Base-by-base conservation (phyloP, 1,284 basidiomycete species). In the Irpex lacteus region DNA sequence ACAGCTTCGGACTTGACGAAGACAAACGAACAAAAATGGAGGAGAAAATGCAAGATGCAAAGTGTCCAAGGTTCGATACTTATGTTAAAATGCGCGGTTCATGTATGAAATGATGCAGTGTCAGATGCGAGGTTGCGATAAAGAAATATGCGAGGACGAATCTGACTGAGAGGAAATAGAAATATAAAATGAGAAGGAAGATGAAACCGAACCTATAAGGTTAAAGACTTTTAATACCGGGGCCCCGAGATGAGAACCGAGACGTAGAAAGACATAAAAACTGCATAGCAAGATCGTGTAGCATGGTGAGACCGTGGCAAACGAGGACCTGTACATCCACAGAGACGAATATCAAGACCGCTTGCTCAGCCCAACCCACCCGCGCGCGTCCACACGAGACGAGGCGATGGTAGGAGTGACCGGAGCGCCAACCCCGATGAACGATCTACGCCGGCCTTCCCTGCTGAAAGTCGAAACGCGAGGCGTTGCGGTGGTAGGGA, bases 391-490 rank as follows among this genome's bases (percentile, higher is more conserved):
- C 61, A 93, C 91, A 66, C 87, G 88, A 11, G 91, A 91, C 67
- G 90, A 90, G 2, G 89, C 92, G 26, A 87, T 90, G n/a, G 91
- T 94, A 7, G 92, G 90, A 50, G 88, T 88, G 21, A 85, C 67
- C n/a, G 86, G 84, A 40, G 82, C 79, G 50, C 84, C 84, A 11
- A 92, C 71, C 34, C 88, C 87, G 71, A 92, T 90, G 69, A 90
- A 90, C 36, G 88, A 91, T 70, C 82, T 81, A 47, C 85, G 87
- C 63, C 86, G 82, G 21, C 67, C 67, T 47, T 88, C 89, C n/a
- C 81, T 77, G 64, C 82, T 84, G 74, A 89, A 86, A 6, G 86
- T 85, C 52, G 89, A 84, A n/a, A 91, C 84, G 49, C 89, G 86
- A 2, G 90, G 91, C n/a, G 89, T 90, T 57, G 80, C 78, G 67